Base-by-base conservation (phyloP, 2,329 filamentous ascomycete genomes). In the Atkinsonella texensis region DNA sequence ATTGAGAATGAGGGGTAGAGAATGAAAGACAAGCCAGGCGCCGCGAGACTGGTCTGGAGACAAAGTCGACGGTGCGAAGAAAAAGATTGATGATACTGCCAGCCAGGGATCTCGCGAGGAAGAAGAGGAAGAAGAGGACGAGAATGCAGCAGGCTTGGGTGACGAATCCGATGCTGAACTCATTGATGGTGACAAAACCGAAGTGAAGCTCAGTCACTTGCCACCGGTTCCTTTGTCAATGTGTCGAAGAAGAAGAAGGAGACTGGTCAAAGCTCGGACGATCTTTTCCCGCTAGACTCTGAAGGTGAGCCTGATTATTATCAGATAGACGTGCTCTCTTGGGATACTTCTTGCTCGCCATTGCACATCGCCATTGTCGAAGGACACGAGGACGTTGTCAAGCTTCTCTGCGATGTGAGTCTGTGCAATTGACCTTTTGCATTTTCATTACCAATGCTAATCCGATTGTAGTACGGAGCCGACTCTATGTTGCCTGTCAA, bases 331-430 rank as follows among this genome's bases (percentile, higher is more conserved):
- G 77, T 85, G 1, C 63, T 86, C n/a, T 80, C 87, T 1, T 95
- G 89, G 89, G 88, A 94, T 59, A 77, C 75, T 5, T 80, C 83
- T 4, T 79, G 81, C 52, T 85, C 84, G 12, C 81, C 89, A 1
- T 73, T 94, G 5, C 89, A 95, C 63, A 74, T 89, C 31, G 89
- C 89, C 8, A 89, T 94, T 54, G 64, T 87, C 1, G 79, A 80
- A 54, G 87, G 87, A 0, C 83, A 91, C 57, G 70, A 77, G 28
- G 76, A 84, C 4, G 77, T 82, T 11, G 85, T 91, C 13, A 79
- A 83, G 52, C 65, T 80, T 23, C 76, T 95, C 7, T 84, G 86
- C 49, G 73, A 81, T 44, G 76, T 76, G 62, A 63, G 67, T 60
- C 17, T 8, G 18, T 54, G 35, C 48, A 53, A 33, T 49, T 33